These are phyloP conservation scores for Penicillium parvum DNA, from an alignment of 495 filamentous ascomycete genomes.

Conservation along the genomic window DNA sequence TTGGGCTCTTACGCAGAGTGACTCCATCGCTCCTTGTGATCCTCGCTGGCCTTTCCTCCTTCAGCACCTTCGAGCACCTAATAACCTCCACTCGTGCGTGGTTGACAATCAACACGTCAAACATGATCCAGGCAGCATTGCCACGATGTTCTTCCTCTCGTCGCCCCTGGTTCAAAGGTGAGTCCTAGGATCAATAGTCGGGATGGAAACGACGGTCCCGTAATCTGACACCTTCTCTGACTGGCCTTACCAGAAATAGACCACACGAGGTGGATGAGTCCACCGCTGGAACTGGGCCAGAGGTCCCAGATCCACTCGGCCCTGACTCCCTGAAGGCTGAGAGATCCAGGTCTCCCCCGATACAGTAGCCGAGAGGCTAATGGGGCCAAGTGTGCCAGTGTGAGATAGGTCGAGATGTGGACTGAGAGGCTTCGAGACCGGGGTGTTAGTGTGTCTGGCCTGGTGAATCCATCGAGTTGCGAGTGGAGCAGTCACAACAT, in stretches of 20 bases:
- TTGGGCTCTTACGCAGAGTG: no score
- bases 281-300: conserved; percentile 13
- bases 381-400: no score
- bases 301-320: conserved; percentile 19
- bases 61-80: conserved; percentile 2
- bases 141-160: no score
- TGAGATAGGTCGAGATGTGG: conserved; percentile 26
- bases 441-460: conserved; percentile 15
- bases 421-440: conserved; percentile 16
- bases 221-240: conserved; percentile 17
- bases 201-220: conserved; percentile 3
- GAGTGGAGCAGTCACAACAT: not conserved
- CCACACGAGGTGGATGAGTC: conserved; percentile 11
- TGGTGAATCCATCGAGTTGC: not conserved
- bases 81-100: not conserved
- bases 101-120: not conserved
- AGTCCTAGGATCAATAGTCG: not conserved
- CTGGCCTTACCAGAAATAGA: conserved; percentile 15
- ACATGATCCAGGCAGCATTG: conserved; percentile 3
- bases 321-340: no score
- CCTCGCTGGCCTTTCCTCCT: conserved; percentile 6
- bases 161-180: no score
- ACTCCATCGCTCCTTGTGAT: conserved; percentile 14
- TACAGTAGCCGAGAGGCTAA: conserved; percentile 20
- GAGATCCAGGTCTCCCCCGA: conserved; percentile 18